phyloP scores from a whole-genome alignment of 176 grass and related monocot genomes.

The Secale cereale region DNA sequence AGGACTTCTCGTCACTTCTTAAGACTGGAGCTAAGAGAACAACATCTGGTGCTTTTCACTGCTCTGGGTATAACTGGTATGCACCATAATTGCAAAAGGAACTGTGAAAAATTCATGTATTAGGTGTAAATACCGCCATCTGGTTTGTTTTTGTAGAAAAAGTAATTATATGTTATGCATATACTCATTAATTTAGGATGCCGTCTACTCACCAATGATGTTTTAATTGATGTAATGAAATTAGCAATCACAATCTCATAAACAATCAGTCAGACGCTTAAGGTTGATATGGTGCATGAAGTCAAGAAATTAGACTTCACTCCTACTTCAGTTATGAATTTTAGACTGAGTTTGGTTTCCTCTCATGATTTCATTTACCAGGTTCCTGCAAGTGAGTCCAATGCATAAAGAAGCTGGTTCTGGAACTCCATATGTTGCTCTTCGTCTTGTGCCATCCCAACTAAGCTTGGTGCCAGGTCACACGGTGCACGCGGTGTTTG shows the following conservation, averaged over 20 bases:
- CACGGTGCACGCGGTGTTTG: not conserved
- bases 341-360: not conserved
- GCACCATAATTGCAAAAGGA: not conserved
- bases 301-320: not conserved
- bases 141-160: not conserved
- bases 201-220: not conserved
- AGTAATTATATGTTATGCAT: not conserved
- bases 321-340: not conserved
- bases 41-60: not conserved
- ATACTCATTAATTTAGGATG: not conserved
- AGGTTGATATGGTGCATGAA: not conserved
- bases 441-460: not conserved
- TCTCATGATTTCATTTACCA: not conserved
- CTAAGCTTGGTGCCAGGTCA: not conserved
- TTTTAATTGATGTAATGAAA: not conserved
- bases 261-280: not conserved
- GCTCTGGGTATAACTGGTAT: conserved; percentile 11
- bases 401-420: not conserved
- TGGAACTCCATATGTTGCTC: conserved; percentile 23
- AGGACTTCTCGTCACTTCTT: conserved; percentile 32
- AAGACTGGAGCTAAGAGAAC: not conserved
- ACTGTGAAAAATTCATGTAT: not conserved
- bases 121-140: not conserved
- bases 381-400: not conserved
- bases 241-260: not conserved